Evolutionary conservation across 164 flowering plant genomes (phyloP), one percentile per base, ranked within the genome.

Genomic region (Tetracentron sinense): DNA sequence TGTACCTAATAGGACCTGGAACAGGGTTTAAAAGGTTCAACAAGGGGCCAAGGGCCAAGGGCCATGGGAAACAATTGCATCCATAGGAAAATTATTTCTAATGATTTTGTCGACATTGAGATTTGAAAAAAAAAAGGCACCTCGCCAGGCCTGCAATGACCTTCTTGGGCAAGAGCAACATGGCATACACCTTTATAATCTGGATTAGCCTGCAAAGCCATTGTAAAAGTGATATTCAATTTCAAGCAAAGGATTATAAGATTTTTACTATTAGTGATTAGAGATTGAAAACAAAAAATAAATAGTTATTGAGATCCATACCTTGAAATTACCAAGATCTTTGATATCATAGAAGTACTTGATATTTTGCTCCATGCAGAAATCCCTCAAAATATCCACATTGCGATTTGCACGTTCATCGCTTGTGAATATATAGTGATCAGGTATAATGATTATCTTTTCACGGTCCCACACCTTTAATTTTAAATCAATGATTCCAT

Each of bases 141-240:
- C 97, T 95, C 99, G 63, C 99, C 97, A 54, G 97, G 99, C 79
- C 99, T 81, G 81, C 99, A 95, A 73, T 95, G 99, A 52, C 99
- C 97, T 80, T 95, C 99, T 78, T 95, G 97, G 22, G 99, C 97
- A 70, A 95, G 89, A 65, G 99, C 97, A 65, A 95, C 73, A 77
- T 95, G 99, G 72, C 99, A 92, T 15, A 95, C 97, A 68, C 99
- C 99, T 78, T 95, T 92, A 47, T 95, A 92, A 74, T 94, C 97
- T 56, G 97, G 99, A 74, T 95, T 95, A 21, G 81, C 99, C 97
- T 95, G 82, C 57, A 79, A 61, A 55, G 7, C 60, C 26, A 50
- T 28, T 10, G 48, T 15, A 30, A 19, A n/a, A 4, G 5, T 38
- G 25, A 47, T 11, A 38, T 47, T 8, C 20, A 60, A 48, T 20